Base-by-base conservation (phyloP, 352 stramenopile genomes). In the Pythium chondricola region DNA sequence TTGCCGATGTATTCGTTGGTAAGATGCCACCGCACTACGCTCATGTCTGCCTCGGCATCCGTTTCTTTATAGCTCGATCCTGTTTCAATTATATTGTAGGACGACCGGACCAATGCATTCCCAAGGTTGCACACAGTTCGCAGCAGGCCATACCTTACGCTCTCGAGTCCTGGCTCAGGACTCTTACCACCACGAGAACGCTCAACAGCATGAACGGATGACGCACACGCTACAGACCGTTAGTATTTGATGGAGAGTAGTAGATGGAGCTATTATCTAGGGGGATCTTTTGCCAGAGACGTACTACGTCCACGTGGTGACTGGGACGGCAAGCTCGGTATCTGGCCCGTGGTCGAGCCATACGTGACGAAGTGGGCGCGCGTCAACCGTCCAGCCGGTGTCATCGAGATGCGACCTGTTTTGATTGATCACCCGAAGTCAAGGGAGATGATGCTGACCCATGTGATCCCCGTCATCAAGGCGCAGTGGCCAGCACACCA, bases 41-140 rank as follows among this genome's bases (percentile, higher is more conserved):
- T 16, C 6, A 47, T 62, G 38, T 62, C 54, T 1, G 20, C 7
- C 32, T n/a, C 9, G 3, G 56, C 16, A 13, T 47, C 13, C 6
- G 38, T 47, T 2, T 31, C 43, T 10, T 52, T 27, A 1, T 32
- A 3, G 26, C 21, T 18, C 46, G 39, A 62, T 4, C 31, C 30
- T 6, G 40, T 50, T 16, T 45, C 49, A 24, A 58, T 38, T 8
- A 62, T 30, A 25, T 61, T 58, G 55, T 49, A 52, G 8, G 52
- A 42, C 3, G 17, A 29, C 6, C 18, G 9, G 3, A 48, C 43
- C 20, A 67, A 14, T 1, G 44, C 48, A 16, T 10, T 56, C 11
- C 31, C 48, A 14, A 67, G 30, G 36, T 63, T 61, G 38, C 37
- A 55, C 9, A 67, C 47, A 2, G 58, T 61, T 10, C 52, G 62